These are phyloP conservation scores for Sordariomycetes sp. DNA, from an alignment of 2,329 filamentous ascomycete genomes.

Conservation along the genomic window DNA sequence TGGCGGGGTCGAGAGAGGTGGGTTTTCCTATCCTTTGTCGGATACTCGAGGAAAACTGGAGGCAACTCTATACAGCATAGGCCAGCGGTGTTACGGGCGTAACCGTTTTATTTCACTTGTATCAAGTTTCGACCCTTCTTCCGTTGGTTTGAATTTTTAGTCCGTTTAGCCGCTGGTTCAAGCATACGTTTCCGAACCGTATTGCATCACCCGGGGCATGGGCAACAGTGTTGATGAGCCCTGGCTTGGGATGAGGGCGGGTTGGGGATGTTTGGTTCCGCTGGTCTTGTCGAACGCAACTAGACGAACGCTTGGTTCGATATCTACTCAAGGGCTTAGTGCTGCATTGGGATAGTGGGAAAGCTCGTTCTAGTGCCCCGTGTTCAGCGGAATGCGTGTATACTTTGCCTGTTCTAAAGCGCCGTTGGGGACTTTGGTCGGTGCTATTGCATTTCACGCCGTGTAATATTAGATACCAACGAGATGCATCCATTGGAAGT, in stretches of 20 bases:
- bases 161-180: not conserved
- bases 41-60: not conserved
- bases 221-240: not conserved
- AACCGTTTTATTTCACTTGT: no score
- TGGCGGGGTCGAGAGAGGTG: not conserved
- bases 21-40: not conserved
- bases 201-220: not conserved
- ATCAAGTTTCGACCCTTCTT: not conserved
- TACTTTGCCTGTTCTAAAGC: not conserved
- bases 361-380: no score
- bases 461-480: not conserved
- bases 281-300: not conserved
- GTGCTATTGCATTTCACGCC: not conserved
- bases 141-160: not conserved
- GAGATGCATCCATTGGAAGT: not conserved
- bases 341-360: not conserved
- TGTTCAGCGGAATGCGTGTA: not conserved
- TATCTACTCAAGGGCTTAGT: not conserved
- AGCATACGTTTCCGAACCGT: not conserved
- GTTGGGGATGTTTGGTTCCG: not conserved
- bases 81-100: slow-evolving; percentile 4
- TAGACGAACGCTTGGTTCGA: not conserved
- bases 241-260: not conserved
- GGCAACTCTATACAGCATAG: slow-evolving; percentile 1
- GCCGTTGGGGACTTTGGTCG: not conserved